Base-by-base conservation (phyloP, 2,329 filamentous ascomycete genomes). In the Fusarium miscanthi region DNA sequence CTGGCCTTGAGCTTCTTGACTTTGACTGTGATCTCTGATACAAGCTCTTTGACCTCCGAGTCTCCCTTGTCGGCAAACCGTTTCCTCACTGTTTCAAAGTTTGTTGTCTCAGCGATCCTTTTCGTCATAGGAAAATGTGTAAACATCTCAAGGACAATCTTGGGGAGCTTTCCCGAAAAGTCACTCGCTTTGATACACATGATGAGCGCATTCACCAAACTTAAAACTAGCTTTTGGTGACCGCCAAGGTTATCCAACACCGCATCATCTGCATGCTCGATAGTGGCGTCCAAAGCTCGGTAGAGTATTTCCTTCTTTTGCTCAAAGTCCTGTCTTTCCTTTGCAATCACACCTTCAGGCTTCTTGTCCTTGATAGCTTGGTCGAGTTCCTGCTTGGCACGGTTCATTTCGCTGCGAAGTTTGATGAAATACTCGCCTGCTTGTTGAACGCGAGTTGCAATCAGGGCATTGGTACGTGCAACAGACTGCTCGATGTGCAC, bases 41-140 rank as follows among this genome's bases (percentile, higher is more conserved):
- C 88, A 51, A 91, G 82, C 8, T 85, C 86, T 74, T 91, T 91
- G 52, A 89, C 88, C 58, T 91, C 88, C 1, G 87, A 85, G 75
- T 93, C 90, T 31, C 89, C 91, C 75, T 89, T 90, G 76, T 89
- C 91, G 66, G 86, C 86, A 76, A 92, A 89, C 13, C 88, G 86
- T 68, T 89, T 89, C 43, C 90, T 85, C 21, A 93, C 87, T 60
- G 88, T 89, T 63, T 89, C 87, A 62, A 94, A 88, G 76, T 92
- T 92, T 43, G 90, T 87, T 67, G 88, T 90, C 72, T 90, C 88
- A 45, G 90, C 82, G 40, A 90, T 89, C 71, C 87, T 88, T 53
- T 86, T 89, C 45, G 90, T 86, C 64, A 90, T 91, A 40, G 87
- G 89, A 64, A 90, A 89, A 61, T 86, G 82, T 9, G 89, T 87